Evolutionary conservation across 129 eudicot genomes (phyloP), one percentile per base, ranked within the genome.

Genomic region (Flaveria brownii): DNA sequence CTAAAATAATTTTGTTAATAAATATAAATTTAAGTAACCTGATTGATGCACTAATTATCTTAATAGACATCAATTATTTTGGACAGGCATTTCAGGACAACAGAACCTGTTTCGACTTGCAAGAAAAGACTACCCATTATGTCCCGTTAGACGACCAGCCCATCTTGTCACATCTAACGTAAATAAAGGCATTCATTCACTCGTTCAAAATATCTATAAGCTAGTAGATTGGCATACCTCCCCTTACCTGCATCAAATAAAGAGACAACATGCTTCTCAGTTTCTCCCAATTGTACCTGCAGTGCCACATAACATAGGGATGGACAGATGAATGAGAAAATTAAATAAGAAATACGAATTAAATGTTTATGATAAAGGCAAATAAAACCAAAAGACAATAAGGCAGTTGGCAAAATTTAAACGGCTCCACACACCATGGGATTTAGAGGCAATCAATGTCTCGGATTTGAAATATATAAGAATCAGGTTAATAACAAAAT

Each of bases 171-270:
- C 22, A 47, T 64, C 45, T 30, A 33, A 30, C 11, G 11, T 42
- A 33, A 11, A 60, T 33, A 46, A 30, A 51, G 20, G n/a, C 39
- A 60, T 0, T 28, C 33, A 28, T 28, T 28, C 30, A 61, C 42
- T n/a, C 10, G 46, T 13, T 26, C 17, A 75, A 70, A 0, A 33
- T 5, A 33, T 33, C 39, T 5, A 33, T 5, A 33, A 33, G 39
- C 39, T 33, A 33, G 61, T 77, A 72, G 45, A 65, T 66, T 47
- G 66, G 89, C 87, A 61, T 82, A 81, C 87, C 86, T 81, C 90
- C 76, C 65, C 89, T 67, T 90, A 93, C 98, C 98, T 93, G 89
- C 85, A 85, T 93, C 73, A 93, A 85, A 86, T 86, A 82, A 62
- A 86, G 88, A 28, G 91, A 90, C 56, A 93, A 68, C 84, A 90